Percentiles rank a stretch among this genome's conserved stretches.
Conservation (phyloP, 371 early-diverging fungal genomes). For the Umbelopsis sp. region DNA sequence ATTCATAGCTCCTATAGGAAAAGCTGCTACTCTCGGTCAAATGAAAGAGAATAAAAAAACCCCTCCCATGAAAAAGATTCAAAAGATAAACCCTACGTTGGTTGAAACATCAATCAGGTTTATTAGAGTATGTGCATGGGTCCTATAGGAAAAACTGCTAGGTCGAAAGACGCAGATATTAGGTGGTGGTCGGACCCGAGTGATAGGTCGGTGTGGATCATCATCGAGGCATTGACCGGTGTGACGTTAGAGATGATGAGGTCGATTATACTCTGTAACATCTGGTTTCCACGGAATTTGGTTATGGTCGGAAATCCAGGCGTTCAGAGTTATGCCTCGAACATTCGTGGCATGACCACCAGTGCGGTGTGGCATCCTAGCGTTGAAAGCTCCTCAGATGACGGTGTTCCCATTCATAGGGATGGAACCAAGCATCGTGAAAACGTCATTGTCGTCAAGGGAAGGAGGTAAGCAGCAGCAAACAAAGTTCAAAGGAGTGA, state of each 20-base stretch:
- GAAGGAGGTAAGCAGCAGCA: conserved; percentile 24
- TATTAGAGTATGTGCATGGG: too few relatives aligned
- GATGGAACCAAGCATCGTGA: conserved; percentile 7
- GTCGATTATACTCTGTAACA: not conserved
- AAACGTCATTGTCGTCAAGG: not conserved
- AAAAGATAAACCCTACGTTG: too few relatives aligned
- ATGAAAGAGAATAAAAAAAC: too few relatives aligned
- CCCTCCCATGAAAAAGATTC: too few relatives aligned
- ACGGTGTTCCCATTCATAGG: conserved; percentile 20
- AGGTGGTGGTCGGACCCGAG: conserved; percentile 23
- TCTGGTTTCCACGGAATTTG: not conserved
- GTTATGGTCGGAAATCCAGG: not conserved
- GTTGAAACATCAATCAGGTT: too few relatives aligned
- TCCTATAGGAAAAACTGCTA: not conserved
- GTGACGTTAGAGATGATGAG: conserved; percentile 10
- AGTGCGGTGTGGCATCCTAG: conserved; percentile 6
- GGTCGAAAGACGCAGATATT: conserved; percentile 5
- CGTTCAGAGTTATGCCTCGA: not conserved
- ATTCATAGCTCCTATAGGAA: too few relatives aligned
- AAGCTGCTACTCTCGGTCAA: too few relatives aligned
- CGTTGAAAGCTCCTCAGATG: conserved; percentile 30
- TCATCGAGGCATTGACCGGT: not conserved
- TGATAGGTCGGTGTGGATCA: conserved; percentile 16
- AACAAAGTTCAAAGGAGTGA: conserved; percentile 18
- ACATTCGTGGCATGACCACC: conserved; percentile 17